Evolutionary conservation across 2,329 filamentous ascomycete genomes (phyloP).

Genomic region (Cytospora mali): DNA sequence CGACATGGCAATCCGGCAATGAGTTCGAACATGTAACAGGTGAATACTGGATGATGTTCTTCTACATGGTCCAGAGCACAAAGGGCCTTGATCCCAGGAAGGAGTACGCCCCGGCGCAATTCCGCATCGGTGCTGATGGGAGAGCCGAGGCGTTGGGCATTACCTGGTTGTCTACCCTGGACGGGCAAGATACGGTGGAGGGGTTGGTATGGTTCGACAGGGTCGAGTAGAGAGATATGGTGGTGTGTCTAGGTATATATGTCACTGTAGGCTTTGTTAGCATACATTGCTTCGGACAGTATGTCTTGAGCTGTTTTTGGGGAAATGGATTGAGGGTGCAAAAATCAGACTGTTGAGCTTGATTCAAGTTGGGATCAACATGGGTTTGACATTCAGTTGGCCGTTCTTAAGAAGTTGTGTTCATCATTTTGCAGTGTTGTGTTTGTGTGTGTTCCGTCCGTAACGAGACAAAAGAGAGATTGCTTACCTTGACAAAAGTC

Average conservation of each 20-base stretch:
- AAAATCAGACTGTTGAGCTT: slow-evolving; percentile 68
- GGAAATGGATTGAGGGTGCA: neutral
- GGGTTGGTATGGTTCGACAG: slow-evolving; percentile 38
- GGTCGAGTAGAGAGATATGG: slow-evolving; percentile 20
- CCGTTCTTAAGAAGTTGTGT: slow-evolving; percentile 31
- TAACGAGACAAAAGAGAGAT: neutral
- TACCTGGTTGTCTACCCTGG: slow-evolving; percentile 34
- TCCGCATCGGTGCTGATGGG: slow-evolving; percentile 37
- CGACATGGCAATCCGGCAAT: slow-evolving; percentile 38
- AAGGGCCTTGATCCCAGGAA: slow-evolving; percentile 32
- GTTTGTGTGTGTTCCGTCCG: neutral
- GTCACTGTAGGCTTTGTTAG: slow-evolving; percentile 24
- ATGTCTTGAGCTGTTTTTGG: neutral
- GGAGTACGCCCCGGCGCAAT: slow-evolving; percentile 38
- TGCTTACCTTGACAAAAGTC: neutral
- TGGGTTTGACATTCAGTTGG: slow-evolving; percentile 33
- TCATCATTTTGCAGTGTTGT: slow-evolving; percentile 29
- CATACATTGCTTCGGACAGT: neutral
- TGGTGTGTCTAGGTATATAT: neutral
- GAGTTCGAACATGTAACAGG: slow-evolving; percentile 41
- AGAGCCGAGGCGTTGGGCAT: slow-evolving; percentile 35
- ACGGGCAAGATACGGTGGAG: slow-evolving; percentile 35
- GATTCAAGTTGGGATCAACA: slow-evolving; percentile 45
- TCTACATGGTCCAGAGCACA: slow-evolving; percentile 34
- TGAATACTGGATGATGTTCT: slow-evolving; percentile 40